These are phyloP conservation scores for Venturia pyrina DNA, from an alignment of 2,329 filamentous ascomycete species.

Conservation along the genomic window DNA sequence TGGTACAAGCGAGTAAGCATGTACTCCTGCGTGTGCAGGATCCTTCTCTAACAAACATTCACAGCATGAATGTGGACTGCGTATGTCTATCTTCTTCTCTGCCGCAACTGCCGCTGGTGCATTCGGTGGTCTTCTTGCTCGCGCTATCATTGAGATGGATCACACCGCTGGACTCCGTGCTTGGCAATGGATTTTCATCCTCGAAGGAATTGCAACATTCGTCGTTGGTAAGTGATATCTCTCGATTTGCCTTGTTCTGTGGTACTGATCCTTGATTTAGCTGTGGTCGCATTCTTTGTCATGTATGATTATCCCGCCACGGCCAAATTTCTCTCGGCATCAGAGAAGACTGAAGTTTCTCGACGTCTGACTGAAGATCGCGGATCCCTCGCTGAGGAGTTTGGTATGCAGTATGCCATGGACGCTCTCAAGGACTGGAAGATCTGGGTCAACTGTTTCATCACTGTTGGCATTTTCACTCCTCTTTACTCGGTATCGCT, in stretches of 20 bases:
- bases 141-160: constrained; percentile 46
- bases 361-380: constrained; percentile 16
- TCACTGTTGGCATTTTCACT: constrained; percentile 19
- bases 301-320: constrained; percentile 54
- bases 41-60: background rate
- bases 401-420: constrained; percentile 17
- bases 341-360: constrained; percentile 32
- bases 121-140: constrained; percentile 42
- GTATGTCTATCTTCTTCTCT: constrained; percentile 53
- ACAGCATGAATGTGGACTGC: constrained; percentile 46
- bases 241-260: constrained; percentile 15
- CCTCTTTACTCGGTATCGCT: constrained; percentile 37
- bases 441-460: constrained; percentile 28
- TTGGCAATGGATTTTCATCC: constrained; percentile 70
- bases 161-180: constrained; percentile 49
- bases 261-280: constrained; percentile 25
- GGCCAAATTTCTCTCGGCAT: constrained; percentile 46
- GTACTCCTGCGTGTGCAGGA: background rate
- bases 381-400: constrained; percentile 17
- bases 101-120: constrained; percentile 44
- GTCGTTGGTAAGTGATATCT: constrained; percentile 11
- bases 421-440: constrained; percentile 30
- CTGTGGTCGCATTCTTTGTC: constrained; percentile 42
- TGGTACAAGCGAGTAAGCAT: constrained; percentile 27
- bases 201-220: constrained; percentile 13